Evolutionary conservation across 192 early-diverging fungal genomes (phyloP), one percentile per base, ranked within the genome.

Genomic region (Gigaspora rosea): DNA sequence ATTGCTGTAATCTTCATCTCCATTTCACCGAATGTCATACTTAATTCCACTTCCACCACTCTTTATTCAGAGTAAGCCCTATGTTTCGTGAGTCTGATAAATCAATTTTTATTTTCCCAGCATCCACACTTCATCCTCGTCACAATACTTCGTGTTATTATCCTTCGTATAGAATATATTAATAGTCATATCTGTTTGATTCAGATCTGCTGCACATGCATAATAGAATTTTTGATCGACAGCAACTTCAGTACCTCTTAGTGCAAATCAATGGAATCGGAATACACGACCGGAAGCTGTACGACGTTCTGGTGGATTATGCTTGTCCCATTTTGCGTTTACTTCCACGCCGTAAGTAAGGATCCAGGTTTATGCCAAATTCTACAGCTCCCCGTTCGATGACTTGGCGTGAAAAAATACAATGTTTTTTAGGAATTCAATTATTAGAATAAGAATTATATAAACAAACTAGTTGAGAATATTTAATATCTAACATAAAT

Each of bases 361-460:
- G 52, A 56, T 76, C 16, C 66, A 36, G 66, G 22, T 76, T 67
- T 8, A 76, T 18, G 18, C 75, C 75, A 12, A 48, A 64, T 61
- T 75, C 48, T 11, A 63, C 46, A 2, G 88, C 86, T 15, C 88
- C 88, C 62, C 86, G 80, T 27, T 84, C 84, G 4, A 89, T 84
- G 3, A 86, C 88, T 41, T 41, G 36, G 5, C 5, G 36, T 41
- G 36, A 41, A 41, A 41, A 41, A 41, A 41, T 41, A 41, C 2
- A 5, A 41, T 41, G 36, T 41, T 41, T 41, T 5, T 41, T 41
- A 41, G 36, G 5, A 41, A 41, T 41, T 41, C 36, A 41, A 41
- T 41, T 41, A 41, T 41, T 3, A 41, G 36, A 41, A 5, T 41
- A 41, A 41, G 36, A 41, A 41, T 3, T 3, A 41, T 41, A 41